Percentiles rank a stretch among this genome's conserved stretches.
Conservation (phyloP, 2,329 filamentous ascomycete genomes). For the Ascochyta clinopodiicola region DNA sequence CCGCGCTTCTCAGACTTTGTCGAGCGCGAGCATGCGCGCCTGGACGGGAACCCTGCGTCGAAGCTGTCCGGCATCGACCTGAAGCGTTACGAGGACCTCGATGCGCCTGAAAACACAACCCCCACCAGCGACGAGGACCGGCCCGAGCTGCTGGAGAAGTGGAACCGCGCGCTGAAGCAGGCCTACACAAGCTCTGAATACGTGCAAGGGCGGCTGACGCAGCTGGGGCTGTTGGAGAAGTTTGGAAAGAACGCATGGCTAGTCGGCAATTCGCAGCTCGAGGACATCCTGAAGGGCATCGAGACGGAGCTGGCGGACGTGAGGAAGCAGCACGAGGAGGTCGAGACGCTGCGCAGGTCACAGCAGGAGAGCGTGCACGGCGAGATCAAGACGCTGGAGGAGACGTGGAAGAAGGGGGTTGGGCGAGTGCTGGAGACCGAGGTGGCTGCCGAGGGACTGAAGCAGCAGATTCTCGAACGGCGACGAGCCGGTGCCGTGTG, state of each 20-base stretch:
- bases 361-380: constrained; percentile 74
- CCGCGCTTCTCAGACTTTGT: constrained; percentile 71
- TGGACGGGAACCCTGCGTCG: constrained; percentile 59
- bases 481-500: constrained; percentile 43
- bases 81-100: constrained; percentile 81
- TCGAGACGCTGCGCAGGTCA: constrained; percentile 73
- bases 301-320: constrained; percentile 76
- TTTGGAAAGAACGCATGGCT: constrained; percentile 93
- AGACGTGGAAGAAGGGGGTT: constrained; percentile 79
- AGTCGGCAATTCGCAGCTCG: constrained; percentile 79
- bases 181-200: constrained; percentile 67
- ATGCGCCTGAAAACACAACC: constrained; percentile 57
- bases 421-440: constrained; percentile 85
- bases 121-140: constrained; percentile 48
- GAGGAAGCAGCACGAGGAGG: constrained; percentile 72
- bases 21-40: constrained; percentile 70
- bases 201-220: constrained; percentile 61
- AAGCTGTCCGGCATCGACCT: constrained; percentile 73
- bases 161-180: constrained; percentile 59
- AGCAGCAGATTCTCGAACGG: constrained; percentile 46
- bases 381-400: constrained; percentile 77
- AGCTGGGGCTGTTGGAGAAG: constrained; percentile 76
- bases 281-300: constrained; percentile 70
- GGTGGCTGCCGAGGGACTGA: constrained; percentile 76
- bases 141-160: constrained; percentile 51